phyloP scores from a whole-genome alignment of 2,329 filamentous ascomycete species.

The Cladosporium halotolerans region DNA sequence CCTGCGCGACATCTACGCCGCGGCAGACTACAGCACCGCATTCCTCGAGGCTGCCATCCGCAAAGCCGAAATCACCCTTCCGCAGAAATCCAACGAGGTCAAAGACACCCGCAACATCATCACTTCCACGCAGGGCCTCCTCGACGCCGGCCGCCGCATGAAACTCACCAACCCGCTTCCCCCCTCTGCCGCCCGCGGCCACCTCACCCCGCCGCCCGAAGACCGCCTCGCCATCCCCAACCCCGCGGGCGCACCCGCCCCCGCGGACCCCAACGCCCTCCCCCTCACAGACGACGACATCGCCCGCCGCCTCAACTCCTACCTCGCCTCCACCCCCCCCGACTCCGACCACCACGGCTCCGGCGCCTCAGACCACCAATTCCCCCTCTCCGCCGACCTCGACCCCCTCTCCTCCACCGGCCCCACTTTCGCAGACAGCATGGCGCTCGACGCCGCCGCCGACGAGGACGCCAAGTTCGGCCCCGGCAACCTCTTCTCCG shows the following conservation, averaged over 20 bases:
- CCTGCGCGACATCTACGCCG: slow-evolving; percentile 81
- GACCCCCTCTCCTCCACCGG: neutral
- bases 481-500: slow-evolving; percentile 5
- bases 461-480: slow-evolving; percentile 2
- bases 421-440: neutral
- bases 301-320: slow-evolving; percentile 41
- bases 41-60: slow-evolving; percentile 89
- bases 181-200: slow-evolving; percentile 10
- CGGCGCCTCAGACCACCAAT: slow-evolving; percentile 9
- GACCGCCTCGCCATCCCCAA: slow-evolving; percentile 1
- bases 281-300: slow-evolving; percentile 41
- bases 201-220: slow-evolving; percentile 29
- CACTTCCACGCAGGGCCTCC: slow-evolving; percentile 40
- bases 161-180: slow-evolving; percentile 22
- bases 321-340: slow-evolving; percentile 46
- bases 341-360: slow-evolving; percentile 29
- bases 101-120: slow-evolving; percentile 29
- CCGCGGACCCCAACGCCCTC: slow-evolving; percentile 13
- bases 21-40: slow-evolving; percentile 90
- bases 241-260: neutral
- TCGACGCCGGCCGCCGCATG: slow-evolving; percentile 40
- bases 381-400: neutral
- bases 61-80: slow-evolving; percentile 73
- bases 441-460: neutral
- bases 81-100: slow-evolving; percentile 30